Conservation (phyloP, 768 basidiomycete species). For the Tylopilus vinaceipallidus region DNA sequence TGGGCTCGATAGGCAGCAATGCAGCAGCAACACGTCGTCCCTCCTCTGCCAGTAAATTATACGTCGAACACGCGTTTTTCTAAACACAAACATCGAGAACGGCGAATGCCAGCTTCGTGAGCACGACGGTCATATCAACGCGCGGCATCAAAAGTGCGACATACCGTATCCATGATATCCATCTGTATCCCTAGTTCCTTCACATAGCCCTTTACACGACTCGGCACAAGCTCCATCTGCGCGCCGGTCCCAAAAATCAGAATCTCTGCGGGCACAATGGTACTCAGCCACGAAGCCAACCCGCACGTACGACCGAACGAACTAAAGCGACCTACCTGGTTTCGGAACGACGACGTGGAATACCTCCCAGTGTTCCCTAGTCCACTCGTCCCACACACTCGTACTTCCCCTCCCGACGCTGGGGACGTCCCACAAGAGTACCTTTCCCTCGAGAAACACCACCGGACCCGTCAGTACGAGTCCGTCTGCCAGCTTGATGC, state of each 20-base stretch:
- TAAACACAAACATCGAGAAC: conserved; percentile 20
- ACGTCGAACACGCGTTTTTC: conserved; percentile 95
- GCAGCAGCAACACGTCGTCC: conserved; percentile 91
- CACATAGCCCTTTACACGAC: conserved; percentile 61
- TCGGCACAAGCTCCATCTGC: conserved; percentile 66
- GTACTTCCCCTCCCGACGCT: background rate
- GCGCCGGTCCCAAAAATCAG: conserved; percentile 86
- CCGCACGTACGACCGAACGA: no score
- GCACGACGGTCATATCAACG: background rate
- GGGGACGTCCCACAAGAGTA: conserved; percentile 89
- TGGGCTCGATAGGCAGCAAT: conserved; percentile 64
- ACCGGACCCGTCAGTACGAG: conserved; percentile 73
- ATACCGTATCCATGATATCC: conserved; percentile 82
- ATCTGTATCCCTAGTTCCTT: conserved; percentile 79
- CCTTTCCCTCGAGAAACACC: conserved; percentile 82
- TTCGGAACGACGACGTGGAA: conserved; percentile 82
- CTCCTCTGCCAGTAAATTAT: conserved; percentile 91
- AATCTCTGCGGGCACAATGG: no score
- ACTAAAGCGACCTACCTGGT: conserved; percentile 59
- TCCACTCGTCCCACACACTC: conserved; percentile 68
- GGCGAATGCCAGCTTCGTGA: background rate
- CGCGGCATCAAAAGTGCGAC: conserved; percentile 23
- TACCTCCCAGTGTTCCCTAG: conserved; percentile 67
- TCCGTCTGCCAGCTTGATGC: conserved; percentile 75
- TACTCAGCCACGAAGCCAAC: no score